Conservation (phyloP, 305 asterid species). For the Fraxinus sp. region DNA sequence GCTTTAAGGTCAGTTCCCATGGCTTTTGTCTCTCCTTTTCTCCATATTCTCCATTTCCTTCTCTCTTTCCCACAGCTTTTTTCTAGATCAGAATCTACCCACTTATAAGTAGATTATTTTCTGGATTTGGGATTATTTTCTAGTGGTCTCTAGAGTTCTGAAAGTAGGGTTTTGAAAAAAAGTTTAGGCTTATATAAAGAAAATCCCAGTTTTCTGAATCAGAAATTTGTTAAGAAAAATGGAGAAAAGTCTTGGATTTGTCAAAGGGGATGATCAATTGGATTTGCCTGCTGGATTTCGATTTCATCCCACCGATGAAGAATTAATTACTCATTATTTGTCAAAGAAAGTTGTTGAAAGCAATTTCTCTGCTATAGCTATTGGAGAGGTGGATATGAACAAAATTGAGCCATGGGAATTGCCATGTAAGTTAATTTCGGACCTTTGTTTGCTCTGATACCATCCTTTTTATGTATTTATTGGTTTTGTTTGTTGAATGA, state of each 20-base stretch:
- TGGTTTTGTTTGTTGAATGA: slow-evolving; percentile 10
- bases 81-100: background rate
- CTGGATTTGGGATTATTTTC: background rate
- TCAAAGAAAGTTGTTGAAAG: slow-evolving; percentile 51
- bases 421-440: slow-evolving; percentile 53
- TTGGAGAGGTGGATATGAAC: slow-evolving; percentile 92
- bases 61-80: slow-evolving; percentile 27
- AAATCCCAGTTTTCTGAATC: background rate
- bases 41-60: slow-evolving; percentile 15
- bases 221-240: slow-evolving; percentile 19
- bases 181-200: background rate
- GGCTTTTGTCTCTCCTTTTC: slow-evolving; percentile 22
- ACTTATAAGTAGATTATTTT: background rate
- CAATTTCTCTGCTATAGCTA: slow-evolving; percentile 55
- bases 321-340: slow-evolving; percentile 72
- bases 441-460: background rate
- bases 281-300: slow-evolving; percentile 84
- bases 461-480: background rate
- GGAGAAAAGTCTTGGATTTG: slow-evolving; percentile 39
- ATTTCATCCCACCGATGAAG: slow-evolving; percentile 90
- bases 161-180: background rate
- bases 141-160: background rate
- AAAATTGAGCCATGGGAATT: slow-evolving; percentile 88
- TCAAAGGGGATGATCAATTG: slow-evolving; percentile 51
- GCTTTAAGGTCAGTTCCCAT: slow-evolving; percentile 28